Base-by-base conservation (phyloP, 2,329 filamentous ascomycete genomes). In the Didymella exigua region DNA sequence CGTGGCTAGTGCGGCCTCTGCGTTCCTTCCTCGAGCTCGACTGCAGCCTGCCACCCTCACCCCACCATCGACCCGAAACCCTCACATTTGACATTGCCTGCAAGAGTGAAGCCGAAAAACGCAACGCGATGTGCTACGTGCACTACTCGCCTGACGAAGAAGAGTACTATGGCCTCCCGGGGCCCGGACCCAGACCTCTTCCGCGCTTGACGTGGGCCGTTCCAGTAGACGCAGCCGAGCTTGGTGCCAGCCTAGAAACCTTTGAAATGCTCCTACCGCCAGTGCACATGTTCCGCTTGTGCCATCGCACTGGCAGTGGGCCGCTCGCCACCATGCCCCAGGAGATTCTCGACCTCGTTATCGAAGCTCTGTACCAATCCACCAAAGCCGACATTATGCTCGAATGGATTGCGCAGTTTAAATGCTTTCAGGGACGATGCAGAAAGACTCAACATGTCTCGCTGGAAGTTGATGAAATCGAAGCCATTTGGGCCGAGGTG, bases 181-280 rank as follows among this genome's bases (percentile, higher is more conserved):
- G 14, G 5, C 19, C 36, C 3, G 13, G 7, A 10, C 37, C 23
- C 14, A 26, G 24, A 8, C 5, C 40, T 4, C 23, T 19, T 6
- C 38, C 56, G 4, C 31, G 34, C 14, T 13, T 56, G 3, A 31
- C 16, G 1, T 56, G 53, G 53, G 49, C 43, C 8, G 18, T 47
- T 13, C 53, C 56, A 2, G 49, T 59, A 6, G 40, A 56, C n/a
- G 30, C 52, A 10, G 30, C 29, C 10, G 23, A 57, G 40, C 21
- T 63, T 0, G 55, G 55, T 16, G 44, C 58, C 11, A 58, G 55
- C 13, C 36, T 61, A 11, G 40, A 61, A 23, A 41, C 55, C 3
- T 57, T 42, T 23, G 21, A 34, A 4, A 29, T 14, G 2, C 13
- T 45, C 2, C 9, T 27, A 1, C 18, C 19, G 4, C 29, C 34